phyloP scores from a whole-genome alignment of 257 asterid genomes.

The Primulina huaijiensis region DNA sequence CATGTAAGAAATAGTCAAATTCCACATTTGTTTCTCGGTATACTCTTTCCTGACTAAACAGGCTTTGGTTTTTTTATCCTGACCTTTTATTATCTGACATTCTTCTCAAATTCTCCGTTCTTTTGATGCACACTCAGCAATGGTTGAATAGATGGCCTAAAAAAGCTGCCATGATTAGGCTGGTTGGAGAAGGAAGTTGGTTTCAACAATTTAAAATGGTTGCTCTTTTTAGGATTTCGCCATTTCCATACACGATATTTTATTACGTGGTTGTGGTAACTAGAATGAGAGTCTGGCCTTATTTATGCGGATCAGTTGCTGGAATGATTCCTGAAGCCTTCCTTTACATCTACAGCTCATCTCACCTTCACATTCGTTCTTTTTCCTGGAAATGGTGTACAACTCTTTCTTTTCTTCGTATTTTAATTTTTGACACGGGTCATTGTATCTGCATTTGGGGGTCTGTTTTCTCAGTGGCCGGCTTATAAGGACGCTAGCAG shows the following conservation, averaged over 20 bases:
- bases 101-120: background rate
- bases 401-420: background rate
- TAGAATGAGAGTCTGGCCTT: slow-evolving; percentile 87
- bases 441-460: slow-evolving; percentile 10
- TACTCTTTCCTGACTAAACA: slow-evolving; percentile 36
- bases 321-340: slow-evolving; percentile 98
- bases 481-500: slow-evolving; percentile 74
- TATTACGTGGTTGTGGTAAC: slow-evolving; percentile 86
- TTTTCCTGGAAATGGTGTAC: background rate
- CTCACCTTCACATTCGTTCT: slow-evolving; percentile 13
- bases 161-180: slow-evolving; percentile 71
- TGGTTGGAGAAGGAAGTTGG: slow-evolving; percentile 92
- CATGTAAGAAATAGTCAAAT: slow-evolving; percentile 53
- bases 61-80: background rate
- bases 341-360: slow-evolving; percentile 81
- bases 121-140: slow-evolving; percentile 44
- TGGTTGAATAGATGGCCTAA: slow-evolving; percentile 95
- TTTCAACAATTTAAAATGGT: slow-evolving; percentile 85
- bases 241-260: slow-evolving; percentile 90
- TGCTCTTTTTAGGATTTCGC: slow-evolving; percentile 78
- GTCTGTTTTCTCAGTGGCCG: slow-evolving; percentile 59
- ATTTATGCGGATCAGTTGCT: slow-evolving; percentile 71
- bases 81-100: background rate
- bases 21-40: slow-evolving; percentile 26
- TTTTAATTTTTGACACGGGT: slow-evolving; percentile 19